Evolutionary conservation across 257 asterid species (phyloP).

Genomic region (Haberlea rhodopensis): DNA sequence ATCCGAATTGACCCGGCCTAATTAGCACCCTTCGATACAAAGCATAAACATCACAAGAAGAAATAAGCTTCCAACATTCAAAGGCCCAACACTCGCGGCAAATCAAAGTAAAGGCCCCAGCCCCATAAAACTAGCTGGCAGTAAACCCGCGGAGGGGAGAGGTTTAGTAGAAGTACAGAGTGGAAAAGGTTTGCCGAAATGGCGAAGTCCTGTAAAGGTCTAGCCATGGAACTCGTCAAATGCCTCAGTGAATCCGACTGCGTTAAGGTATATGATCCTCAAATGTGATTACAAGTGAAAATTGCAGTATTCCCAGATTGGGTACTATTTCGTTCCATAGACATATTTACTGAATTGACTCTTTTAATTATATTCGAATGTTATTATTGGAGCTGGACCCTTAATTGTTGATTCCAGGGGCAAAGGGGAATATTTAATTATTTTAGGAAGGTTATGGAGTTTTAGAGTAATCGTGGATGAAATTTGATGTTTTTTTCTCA

Average conservation of each 20-base stretch:
- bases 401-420: too few species aligned
- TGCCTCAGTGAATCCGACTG: constrained; percentile 95
- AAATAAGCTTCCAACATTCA: too few species aligned
- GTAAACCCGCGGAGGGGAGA: not conserved
- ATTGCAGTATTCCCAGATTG: not conserved
- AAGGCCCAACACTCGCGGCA: not conserved
- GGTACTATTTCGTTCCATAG: not conserved
- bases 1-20: too few species aligned
- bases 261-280: constrained; percentile 54
- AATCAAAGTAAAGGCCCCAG: not conserved
- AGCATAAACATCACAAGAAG: too few species aligned
- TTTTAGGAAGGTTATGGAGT: too few species aligned
- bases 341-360: not conserved
- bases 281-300: constrained; percentile 1
- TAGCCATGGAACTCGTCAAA: constrained; percentile 81
- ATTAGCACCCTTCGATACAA: too few species aligned
- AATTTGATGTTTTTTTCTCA: too few species aligned
- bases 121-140: not conserved
- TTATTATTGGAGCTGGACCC: not conserved
- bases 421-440: too few species aligned
- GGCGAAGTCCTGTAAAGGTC: constrained; percentile 96
- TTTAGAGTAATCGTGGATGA: too few species aligned
- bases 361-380: not conserved
- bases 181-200: constrained; percentile 29
- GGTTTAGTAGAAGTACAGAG: constrained; percentile 11